These are phyloP conservation scores for Malus fusca DNA, from an alignment of 306 rosid species.

Conservation along the genomic window DNA sequence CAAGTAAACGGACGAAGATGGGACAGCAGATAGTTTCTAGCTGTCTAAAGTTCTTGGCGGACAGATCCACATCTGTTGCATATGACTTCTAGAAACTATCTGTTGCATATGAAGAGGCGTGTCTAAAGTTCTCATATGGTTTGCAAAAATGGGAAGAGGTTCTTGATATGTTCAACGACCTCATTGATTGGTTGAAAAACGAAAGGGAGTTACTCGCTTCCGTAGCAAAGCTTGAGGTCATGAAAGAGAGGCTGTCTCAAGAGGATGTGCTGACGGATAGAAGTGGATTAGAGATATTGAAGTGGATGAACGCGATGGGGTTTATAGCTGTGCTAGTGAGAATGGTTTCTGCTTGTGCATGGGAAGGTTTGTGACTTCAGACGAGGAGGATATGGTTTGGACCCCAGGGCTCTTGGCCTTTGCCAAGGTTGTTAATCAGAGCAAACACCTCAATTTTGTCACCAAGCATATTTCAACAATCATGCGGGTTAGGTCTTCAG, in stretches of 20 bases:
- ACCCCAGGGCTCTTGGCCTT: slow-evolving; percentile 47
- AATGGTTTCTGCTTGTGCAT: slow-evolving; percentile 43
- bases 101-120: slow-evolving; percentile 28
- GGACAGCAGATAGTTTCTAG: slow-evolving; percentile 61
- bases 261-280: slow-evolving; percentile 56
- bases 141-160: slow-evolving; percentile 78
- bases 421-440: too few relatives aligned
- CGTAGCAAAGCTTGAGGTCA: slow-evolving; percentile 52
- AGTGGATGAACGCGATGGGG: neutral
- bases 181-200: slow-evolving; percentile 37
- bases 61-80: slow-evolving; percentile 15
- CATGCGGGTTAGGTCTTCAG: too few relatives aligned
- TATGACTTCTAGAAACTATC: too few relatives aligned
- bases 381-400: slow-evolving; percentile 53
- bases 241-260: slow-evolving; percentile 83
- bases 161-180: slow-evolving; percentile 69
- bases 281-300: slow-evolving; percentile 56
- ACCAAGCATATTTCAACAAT: too few relatives aligned
- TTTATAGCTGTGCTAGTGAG: slow-evolving; percentile 28
- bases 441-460: too few relatives aligned
- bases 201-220: slow-evolving; percentile 39
- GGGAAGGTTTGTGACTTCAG: slow-evolving; percentile 76
- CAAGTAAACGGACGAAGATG: slow-evolving; percentile 35
- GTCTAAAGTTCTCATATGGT: slow-evolving; percentile 43
- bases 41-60: slow-evolving; percentile 55